Percentiles rank a stretch among this genome's conserved stretches.
These are phyloP conservation scores for Calonectria honghensis DNA, from an alignment of 2,329 filamentous ascomycete species.

Conservation along the genomic window DNA sequence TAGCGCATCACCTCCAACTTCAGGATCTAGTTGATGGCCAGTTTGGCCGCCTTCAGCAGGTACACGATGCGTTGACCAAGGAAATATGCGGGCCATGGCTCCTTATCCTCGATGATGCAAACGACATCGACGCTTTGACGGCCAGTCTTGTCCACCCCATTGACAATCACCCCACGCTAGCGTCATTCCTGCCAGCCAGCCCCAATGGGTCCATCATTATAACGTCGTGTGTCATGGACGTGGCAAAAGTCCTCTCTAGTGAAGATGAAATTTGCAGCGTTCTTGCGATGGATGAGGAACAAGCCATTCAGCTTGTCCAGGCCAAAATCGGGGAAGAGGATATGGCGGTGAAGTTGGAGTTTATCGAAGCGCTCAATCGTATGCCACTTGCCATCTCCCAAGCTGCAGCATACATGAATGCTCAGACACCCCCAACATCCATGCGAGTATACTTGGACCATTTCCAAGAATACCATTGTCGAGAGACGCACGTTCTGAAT, in stretches of 20 bases:
- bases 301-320: background rate
- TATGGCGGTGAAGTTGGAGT: background rate
- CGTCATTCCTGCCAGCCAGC: background rate
- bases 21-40: background rate
- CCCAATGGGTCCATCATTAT: background rate
- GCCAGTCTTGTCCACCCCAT: background rate
- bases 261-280: background rate
- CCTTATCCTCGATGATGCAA: background rate
- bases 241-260: background rate
- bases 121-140: background rate
- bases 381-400: background rate
- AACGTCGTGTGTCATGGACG: background rate
- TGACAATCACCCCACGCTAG: background rate
- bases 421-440: background rate
- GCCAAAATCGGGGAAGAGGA: background rate
- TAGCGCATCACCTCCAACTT: background rate
- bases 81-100: background rate
- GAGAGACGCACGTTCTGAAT: background rate
- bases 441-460: background rate
- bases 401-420: background rate
- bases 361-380: background rate
- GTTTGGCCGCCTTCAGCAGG: background rate
- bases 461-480: background rate
- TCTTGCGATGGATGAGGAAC: background rate
- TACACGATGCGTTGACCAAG: background rate